phyloP scores from a whole-genome alignment of 495 filamentous ascomycete species.

The Lasiosphaeria miniovina region DNA sequence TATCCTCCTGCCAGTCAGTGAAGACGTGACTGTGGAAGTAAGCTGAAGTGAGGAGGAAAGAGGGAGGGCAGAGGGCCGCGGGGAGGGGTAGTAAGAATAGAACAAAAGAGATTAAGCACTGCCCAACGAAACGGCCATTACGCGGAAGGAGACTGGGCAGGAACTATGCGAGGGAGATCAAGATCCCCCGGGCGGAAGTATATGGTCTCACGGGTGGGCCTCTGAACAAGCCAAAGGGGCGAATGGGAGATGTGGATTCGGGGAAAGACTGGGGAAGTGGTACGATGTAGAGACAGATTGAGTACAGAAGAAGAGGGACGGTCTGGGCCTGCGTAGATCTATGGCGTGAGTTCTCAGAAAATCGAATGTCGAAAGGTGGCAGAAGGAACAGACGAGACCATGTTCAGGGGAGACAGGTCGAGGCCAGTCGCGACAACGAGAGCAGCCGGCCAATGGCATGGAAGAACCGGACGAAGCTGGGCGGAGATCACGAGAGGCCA shows the following conservation, averaged over 20 bases:
- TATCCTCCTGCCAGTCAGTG: conserved; percentile 16
- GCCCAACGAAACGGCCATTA: conserved; percentile 13
- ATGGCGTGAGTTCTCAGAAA: conserved; percentile 3
- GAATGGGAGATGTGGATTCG: conserved; percentile 1
- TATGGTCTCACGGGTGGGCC: conserved; percentile 21
- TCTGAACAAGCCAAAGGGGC: conserved; percentile 4
- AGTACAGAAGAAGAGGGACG: neutral
- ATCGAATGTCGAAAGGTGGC: neutral
- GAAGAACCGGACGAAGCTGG: neutral
- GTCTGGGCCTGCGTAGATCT: conserved; percentile 3
- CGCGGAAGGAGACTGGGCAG: conserved; percentile 8
- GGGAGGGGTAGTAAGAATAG: conserved; percentile 16
- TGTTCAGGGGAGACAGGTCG: neutral
- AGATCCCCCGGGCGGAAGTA: conserved; percentile 23
- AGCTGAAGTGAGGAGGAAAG: conserved; percentile 13
- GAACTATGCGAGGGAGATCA: conserved; percentile 28
- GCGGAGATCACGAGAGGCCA: neutral
- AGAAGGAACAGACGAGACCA: neutral
- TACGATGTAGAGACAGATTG: neutral
- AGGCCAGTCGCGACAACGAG: neutral
- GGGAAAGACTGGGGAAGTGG: neutral
- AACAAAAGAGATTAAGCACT: conserved; percentile 21
- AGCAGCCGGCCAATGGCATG: neutral
- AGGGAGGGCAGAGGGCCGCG: conserved; percentile 11
- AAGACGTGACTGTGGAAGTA: conserved; percentile 18